A percentile compares a stretch with the other conserved stretches of the same genome.
These are phyloP conservation scores for Basidiobolus meristosporus DNA, from an alignment of 371 early-diverging fungal species.

Conservation along the genomic window DNA sequence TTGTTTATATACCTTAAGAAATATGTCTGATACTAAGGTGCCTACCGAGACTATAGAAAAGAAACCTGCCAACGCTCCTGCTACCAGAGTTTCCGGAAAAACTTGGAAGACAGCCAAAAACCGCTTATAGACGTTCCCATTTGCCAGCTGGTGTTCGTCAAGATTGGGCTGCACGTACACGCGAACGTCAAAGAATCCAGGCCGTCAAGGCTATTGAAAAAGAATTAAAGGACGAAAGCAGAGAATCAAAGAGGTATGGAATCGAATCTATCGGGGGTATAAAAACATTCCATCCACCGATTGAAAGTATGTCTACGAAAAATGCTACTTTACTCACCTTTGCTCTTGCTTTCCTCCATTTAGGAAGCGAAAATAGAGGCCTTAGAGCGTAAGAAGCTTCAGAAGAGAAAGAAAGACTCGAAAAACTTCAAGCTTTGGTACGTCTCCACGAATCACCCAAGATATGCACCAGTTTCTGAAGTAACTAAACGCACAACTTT, in stretches of 20 bases:
- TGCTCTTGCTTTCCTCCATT: neutral
- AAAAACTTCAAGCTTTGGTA: slow-evolving; percentile 1
- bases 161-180: slow-evolving; percentile 1
- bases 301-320: too few species aligned
- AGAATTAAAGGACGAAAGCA: slow-evolving; percentile 3
- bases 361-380: slow-evolving; percentile 1
- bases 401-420: slow-evolving; percentile 5
- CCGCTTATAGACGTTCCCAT: slow-evolving; percentile 4
- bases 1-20: too few species aligned
- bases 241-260: neutral
- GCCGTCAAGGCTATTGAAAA: slow-evolving; percentile 5
- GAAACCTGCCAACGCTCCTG: too few species aligned
- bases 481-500: too few species aligned
- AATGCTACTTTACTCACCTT: neutral
- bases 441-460: neutral
- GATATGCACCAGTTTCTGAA: too few species aligned
- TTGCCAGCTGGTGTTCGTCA: slow-evolving; percentile 1
- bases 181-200: slow-evolving; percentile 2
- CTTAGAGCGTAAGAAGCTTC: slow-evolving; percentile 1
- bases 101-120: slow-evolving; percentile 4
- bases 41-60: too few species aligned
- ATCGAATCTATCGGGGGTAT: too few species aligned
- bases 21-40: too few species aligned
- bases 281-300: too few species aligned
- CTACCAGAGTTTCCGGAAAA: slow-evolving; percentile 1